phyloP scores from a whole-genome alignment of 163 green algal species.

The Scenedesmus sp. region DNA sequence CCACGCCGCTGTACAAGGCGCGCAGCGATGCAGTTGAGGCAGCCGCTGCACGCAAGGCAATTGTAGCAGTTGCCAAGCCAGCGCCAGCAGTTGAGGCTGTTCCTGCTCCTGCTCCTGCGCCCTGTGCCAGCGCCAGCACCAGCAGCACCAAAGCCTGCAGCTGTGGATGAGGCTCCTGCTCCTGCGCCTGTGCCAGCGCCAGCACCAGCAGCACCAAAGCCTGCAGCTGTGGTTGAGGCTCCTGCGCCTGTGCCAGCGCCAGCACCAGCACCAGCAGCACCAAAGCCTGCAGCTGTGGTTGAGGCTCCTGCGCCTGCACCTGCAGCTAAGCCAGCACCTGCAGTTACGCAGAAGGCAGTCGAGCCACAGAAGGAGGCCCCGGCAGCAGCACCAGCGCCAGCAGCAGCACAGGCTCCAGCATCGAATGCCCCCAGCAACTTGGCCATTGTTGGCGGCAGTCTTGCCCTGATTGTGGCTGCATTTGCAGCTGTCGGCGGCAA shows the following conservation, averaged over 20 bases:
- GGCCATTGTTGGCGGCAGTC: background rate
- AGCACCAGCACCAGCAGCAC: constrained; percentile 1
- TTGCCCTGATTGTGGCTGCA: constrained; percentile 31
- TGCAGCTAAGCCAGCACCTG: constrained; percentile 12
- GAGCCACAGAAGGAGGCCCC: background rate
- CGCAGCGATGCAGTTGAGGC: background rate
- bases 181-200: background rate
- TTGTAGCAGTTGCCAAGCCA: background rate
- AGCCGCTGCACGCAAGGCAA: background rate
- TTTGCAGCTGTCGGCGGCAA: constrained; percentile 14
- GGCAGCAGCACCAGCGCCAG: constrained; percentile 20
- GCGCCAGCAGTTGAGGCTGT: background rate
- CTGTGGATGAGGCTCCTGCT: background rate
- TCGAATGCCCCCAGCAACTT: background rate
- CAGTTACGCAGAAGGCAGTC: constrained; percentile 11
- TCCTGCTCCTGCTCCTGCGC: too few species aligned
- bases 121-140: background rate
- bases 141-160: constrained; percentile 23
- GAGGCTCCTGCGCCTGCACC: background rate
- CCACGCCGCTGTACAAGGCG: constrained; percentile 37
- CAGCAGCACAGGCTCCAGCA: constrained; percentile 10
- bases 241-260: background rate
- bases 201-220: too few species aligned
- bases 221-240: too few species aligned
- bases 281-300: constrained; percentile 2